Evolutionary conservation across 768 basidiomycete genomes (phyloP), one percentile per base, ranked within the genome.

Genomic region (Lactarius hengduanensis): DNA sequence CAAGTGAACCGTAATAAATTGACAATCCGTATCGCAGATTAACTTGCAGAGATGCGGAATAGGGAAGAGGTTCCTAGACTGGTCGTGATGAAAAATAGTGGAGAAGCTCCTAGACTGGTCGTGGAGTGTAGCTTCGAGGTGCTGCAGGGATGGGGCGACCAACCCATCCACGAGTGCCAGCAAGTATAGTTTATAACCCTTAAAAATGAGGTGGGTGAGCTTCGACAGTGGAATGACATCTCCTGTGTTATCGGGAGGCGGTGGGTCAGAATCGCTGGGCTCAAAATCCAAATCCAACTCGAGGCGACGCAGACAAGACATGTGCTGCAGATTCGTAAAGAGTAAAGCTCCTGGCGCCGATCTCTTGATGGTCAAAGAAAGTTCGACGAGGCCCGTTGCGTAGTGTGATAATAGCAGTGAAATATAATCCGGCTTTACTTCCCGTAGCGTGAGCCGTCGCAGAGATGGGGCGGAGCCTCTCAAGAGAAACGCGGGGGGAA

Each of bases 91-190:
- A n/a, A n/a, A n/a, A n/a, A n/a, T n/a, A n/a, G n/a, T n/a, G n/a
- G n/a, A n/a, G n/a, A n/a, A n/a, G n/a, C n/a, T n/a, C n/a, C n/a
- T n/a, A n/a, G n/a, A 22, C n/a, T 0, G 1, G 30, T 32, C 30
- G 30, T 32, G 30, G 30, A 32, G 30, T 8, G 30, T 0, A 4
- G 40, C 3, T 2, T 34, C 1, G n/a, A 61, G 3, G 30, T 26
- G 18, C 13, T 57, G 54, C 11, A 65, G 43, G n/a, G 59, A 65
- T 4, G 64, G 59, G 18, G 55, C 43, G n/a, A 18, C 13, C 32
- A 65, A 38, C 26, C 34, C 55, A 8, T n/a, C 41, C 28, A 61
- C 0, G 5, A 66, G 43, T 4, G 3, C 28, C 13, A 57, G 15
- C 34, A 66, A 57, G 5, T 30, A 32, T 40, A 1, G 1, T 6